Conservation (phyloP, 495 filamentous ascomycete species). For the Lindgomyces ingoldianus region DNA sequence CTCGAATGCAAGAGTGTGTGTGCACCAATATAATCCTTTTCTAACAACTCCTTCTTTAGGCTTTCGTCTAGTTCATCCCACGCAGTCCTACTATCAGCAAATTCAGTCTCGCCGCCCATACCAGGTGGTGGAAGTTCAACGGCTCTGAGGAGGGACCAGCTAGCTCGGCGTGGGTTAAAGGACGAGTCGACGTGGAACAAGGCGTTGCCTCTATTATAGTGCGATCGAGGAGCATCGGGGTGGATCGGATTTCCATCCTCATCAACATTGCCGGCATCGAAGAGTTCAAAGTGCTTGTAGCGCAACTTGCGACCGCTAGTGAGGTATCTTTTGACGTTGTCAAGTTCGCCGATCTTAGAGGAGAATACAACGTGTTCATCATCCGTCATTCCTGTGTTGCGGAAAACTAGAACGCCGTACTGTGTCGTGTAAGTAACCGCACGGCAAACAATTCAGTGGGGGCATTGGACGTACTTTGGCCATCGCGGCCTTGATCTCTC, state of each 20-base stretch:
- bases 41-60: conserved; percentile 46
- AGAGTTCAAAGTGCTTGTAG: conserved; percentile 54
- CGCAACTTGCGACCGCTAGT: conserved; percentile 50
- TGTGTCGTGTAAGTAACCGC: conserved; percentile 29
- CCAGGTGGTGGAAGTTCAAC: conserved; percentile 53
- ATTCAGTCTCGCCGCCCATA: conserved; percentile 59
- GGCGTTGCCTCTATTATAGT: conserved; percentile 49
- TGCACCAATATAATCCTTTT: conserved; percentile 55
- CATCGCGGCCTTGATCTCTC: conserved; percentile 52
- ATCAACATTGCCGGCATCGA: conserved; percentile 62
- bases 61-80: conserved; percentile 53
- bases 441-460: neutral
- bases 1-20: conserved; percentile 59
- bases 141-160: conserved; percentile 57
- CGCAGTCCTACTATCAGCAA: conserved; percentile 59
- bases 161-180: conserved; percentile 62
- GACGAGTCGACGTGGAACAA: conserved; percentile 63
- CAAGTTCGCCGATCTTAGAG: conserved; percentile 57
- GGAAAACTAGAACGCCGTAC: conserved; percentile 62
- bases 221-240: conserved; percentile 43
- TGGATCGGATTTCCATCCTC: conserved; percentile 47
- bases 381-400: conserved; percentile 55
- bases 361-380: conserved; percentile 57
- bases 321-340: conserved; percentile 60
- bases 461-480: conserved; percentile 51